Conservation (phyloP, 495 filamentous ascomycete species). For the Patellaria atrata region DNA sequence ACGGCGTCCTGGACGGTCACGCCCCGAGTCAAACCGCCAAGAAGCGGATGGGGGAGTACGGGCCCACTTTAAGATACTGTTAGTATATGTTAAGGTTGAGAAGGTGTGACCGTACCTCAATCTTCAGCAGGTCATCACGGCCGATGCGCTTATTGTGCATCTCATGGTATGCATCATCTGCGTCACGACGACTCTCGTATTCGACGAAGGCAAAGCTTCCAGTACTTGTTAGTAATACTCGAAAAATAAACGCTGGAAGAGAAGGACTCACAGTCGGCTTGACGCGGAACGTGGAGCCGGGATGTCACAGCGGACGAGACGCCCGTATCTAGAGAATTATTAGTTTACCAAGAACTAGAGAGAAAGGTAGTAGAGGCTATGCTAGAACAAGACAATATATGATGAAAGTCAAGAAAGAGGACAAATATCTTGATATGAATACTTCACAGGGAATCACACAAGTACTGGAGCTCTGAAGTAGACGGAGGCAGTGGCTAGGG, state of each 20-base stretch:
- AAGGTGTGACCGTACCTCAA: slow-evolving; percentile 54
- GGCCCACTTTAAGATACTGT: slow-evolving; percentile 64
- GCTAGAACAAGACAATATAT: slow-evolving; percentile 22
- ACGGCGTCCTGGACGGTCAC: slow-evolving; percentile 44
- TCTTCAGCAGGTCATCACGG: slow-evolving; percentile 91
- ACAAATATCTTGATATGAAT: not conserved
- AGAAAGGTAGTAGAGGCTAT: no score
- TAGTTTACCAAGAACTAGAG: no score
- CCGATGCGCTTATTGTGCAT: slow-evolving; percentile 99
- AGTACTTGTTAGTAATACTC: slow-evolving; percentile 16
- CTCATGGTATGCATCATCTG: slow-evolving; percentile 98
- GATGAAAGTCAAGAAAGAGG: slow-evolving; percentile 19
- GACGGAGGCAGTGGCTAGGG: no score
- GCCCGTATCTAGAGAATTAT: slow-evolving; percentile 99
- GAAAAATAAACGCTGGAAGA: slow-evolving; percentile 6
- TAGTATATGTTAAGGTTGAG: slow-evolving; percentile 1
- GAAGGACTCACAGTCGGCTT: slow-evolving; percentile 79
- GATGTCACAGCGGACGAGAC: slow-evolving; percentile 97
- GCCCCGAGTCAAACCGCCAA: slow-evolving; percentile 81
- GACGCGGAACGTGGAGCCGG: slow-evolving; percentile 85
- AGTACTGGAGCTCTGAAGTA: no score
- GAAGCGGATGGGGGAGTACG: slow-evolving; percentile 95
- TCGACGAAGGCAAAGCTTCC: slow-evolving; percentile 95
- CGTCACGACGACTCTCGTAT: slow-evolving; percentile 97
- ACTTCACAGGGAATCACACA: no score